A percentile compares a stretch with the other conserved stretches of the same genome.
Conservation (phyloP, 2,329 filamentous ascomycete genomes). For the Botrytis medusae region DNA sequence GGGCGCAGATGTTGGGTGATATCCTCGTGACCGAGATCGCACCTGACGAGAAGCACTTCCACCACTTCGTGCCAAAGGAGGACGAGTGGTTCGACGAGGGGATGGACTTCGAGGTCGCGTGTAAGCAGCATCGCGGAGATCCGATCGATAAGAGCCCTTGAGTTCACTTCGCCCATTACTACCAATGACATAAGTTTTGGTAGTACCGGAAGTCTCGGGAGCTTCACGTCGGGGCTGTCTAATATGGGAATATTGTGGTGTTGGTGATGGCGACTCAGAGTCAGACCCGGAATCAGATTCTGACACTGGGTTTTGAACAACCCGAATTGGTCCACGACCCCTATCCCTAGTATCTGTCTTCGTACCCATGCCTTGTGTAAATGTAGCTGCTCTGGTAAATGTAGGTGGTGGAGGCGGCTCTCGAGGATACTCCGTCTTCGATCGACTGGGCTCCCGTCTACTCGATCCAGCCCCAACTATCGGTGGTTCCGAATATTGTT, state of each 20-base stretch:
- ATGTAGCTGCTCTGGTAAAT: slow-evolving; percentile 37
- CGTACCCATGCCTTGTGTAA: slow-evolving; percentile 22
- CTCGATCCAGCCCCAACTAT: slow-evolving; percentile 23
- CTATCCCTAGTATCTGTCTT: slow-evolving; percentile 25
- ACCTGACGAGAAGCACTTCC: slow-evolving; percentile 22
- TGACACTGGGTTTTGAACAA: slow-evolving; percentile 17
- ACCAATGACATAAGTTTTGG: slow-evolving; percentile 25
- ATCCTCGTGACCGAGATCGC: slow-evolving; percentile 25
- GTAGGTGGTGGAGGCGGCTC: slow-evolving; percentile 29
- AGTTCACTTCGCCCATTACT: slow-evolving; percentile 29
- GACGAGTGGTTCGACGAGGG: slow-evolving; percentile 29
- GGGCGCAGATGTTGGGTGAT: slow-evolving; percentile 25
- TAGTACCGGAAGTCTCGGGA: slow-evolving; percentile 32
- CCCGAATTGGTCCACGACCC: slow-evolving; percentile 30
- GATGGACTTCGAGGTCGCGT: slow-evolving; percentile 33
- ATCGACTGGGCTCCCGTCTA: slow-evolving; percentile 35
- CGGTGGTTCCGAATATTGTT: slow-evolving; percentile 36
- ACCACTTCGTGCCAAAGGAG: slow-evolving; percentile 23
- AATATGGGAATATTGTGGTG: slow-evolving; percentile 14
- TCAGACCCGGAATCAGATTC: slow-evolving; percentile 18
- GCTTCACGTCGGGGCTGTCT: slow-evolving; percentile 23
- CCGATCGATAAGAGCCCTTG: slow-evolving; percentile 27
- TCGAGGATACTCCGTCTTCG: slow-evolving; percentile 37
- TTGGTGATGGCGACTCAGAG: slow-evolving; percentile 17
- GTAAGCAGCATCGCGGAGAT: slow-evolving; percentile 27